phyloP scores from a whole-genome alignment of 73 alveolate species.

The Effrenium voratum region DNA sequence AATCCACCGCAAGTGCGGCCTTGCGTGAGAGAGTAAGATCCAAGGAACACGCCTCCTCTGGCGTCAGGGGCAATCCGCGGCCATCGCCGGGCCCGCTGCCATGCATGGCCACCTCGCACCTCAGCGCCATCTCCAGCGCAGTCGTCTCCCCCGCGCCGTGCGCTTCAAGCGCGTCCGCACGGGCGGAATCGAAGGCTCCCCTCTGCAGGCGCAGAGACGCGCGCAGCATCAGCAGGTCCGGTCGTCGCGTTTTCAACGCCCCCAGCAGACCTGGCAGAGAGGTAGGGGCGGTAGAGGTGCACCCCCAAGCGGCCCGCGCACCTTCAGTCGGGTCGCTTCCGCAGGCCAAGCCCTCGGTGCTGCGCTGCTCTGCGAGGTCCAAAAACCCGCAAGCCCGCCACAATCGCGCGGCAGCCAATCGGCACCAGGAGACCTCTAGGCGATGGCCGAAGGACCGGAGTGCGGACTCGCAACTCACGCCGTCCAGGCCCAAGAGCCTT shows the following conservation, averaged over 20 bases:
- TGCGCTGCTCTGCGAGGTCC: neutral
- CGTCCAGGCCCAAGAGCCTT: neutral
- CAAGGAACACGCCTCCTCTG: neutral
- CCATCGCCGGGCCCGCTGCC: constrained; percentile 72
- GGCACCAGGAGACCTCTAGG: constrained; percentile 9
- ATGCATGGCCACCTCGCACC: constrained; percentile 55
- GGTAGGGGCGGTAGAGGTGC: neutral
- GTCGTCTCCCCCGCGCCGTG: neutral
- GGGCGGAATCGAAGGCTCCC: constrained; percentile 3
- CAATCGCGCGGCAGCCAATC: constrained; percentile 7
- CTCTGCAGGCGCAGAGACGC: neutral
- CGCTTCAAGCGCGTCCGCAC: constrained; percentile 22
- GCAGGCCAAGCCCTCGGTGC: constrained; percentile 5
- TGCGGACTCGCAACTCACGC: neutral
- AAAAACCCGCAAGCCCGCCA: neutral
- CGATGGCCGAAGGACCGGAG: constrained; percentile 35
- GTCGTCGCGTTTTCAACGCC: too few relatives aligned
- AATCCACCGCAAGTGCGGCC: too few relatives aligned
- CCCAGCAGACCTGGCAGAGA: too few relatives aligned
- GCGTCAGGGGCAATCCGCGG: neutral
- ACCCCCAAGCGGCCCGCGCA: neutral
- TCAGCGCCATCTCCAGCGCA: constrained; percentile 18
- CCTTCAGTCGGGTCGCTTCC: too few relatives aligned
- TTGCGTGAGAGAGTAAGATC: too few relatives aligned
- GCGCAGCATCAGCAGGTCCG: constrained; percentile 25